Evolutionary conservation across 257 asterid genomes (phyloP), one percentile per base, ranked within the genome.

Genomic region (Phtheirospermum japonicum): DNA sequence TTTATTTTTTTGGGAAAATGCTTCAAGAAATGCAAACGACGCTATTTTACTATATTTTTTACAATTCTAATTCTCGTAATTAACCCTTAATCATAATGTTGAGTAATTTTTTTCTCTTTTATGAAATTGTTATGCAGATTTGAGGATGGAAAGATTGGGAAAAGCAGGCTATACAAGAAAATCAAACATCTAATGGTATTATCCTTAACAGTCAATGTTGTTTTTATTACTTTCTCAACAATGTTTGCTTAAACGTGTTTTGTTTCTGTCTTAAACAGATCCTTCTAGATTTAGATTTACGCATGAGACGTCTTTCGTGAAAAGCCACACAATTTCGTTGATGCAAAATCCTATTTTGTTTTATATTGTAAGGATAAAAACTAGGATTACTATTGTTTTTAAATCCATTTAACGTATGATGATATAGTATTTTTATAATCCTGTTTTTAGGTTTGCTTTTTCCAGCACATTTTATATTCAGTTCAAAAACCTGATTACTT

Each of bases 111-210:
- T 42, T 62, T 7, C 16, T 52, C 5, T 34, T 28, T 30, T 48
- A 31, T 63, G 57, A 58, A 13, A 9, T 12, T 31, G 6, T 45
- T 30, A 33, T 71, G 66, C 69, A 92, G 99, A 92, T 85, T 72
- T 95, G 97, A 12, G 87, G 87, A 56, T 92, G 99, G 99, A 92
- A 86, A 72, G 86, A 71, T 1, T 92, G 99, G 99, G 99, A 92
- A 73, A 58, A 28, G 31, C 79, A 80, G 59, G 67, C 71, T 46
- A 68, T 68, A 45, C 37, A 55, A n/a, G 77, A 82, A 19, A 57
- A 75, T 34, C 84, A 76, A 18, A 45, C 55, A 57, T 50, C 85
- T 60, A 76, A 80, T 53, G 94, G 95, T 86, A 81, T 31, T 23
- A 23, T 23, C 1, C 3, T 23, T 1, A 23, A 23, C 1, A 23